A percentile compares a stretch with the other conserved stretches of the same genome.
phyloP scores from a whole-genome alignment of 2,329 filamentous ascomycete genomes.

The Penicillium sp. region DNA sequence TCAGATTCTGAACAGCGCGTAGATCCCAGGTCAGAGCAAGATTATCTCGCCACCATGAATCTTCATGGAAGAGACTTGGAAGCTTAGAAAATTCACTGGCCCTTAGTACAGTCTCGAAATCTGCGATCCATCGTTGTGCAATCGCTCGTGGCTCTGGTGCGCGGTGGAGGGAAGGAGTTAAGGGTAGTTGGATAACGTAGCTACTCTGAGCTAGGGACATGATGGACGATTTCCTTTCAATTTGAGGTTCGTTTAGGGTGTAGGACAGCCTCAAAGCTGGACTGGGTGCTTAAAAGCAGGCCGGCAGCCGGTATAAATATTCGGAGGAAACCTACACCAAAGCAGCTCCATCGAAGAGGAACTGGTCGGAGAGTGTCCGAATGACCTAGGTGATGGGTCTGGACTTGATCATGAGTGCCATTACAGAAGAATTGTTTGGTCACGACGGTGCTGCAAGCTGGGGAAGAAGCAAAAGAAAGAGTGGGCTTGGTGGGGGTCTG shows the following conservation, averaged over 20 bases:
- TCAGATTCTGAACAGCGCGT: conserved; percentile 39
- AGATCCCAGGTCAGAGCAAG: conserved; percentile 48
- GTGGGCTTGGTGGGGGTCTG: not conserved
- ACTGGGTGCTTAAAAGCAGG: not conserved
- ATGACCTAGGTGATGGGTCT: conserved; percentile 12
- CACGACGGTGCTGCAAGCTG: not conserved
- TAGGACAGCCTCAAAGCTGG: not conserved
- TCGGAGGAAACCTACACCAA: not conserved
- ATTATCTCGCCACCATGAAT: conserved; percentile 50
- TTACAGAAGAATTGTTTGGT: not conserved
- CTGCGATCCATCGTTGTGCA: conserved; percentile 40
- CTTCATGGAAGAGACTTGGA: conserved; percentile 37
- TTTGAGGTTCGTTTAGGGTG: too few relatives aligned
- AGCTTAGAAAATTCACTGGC: conserved; percentile 24
- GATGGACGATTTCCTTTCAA: not conserved
- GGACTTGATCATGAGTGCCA: conserved; percentile 9
- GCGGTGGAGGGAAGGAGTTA: conserved; percentile 26
- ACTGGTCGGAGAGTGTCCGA: not conserved
- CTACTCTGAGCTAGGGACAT: conserved; percentile 28
- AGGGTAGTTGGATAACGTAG: conserved; percentile 39
- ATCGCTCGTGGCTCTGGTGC: conserved; percentile 31
- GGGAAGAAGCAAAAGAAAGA: not conserved
- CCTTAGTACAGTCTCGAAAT: conserved; percentile 31
- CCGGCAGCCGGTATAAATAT: not conserved
- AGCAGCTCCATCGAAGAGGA: not conserved